phyloP scores from a whole-genome alignment of 2,329 filamentous ascomycete genomes.

The Xylaria hypoxylon region DNA sequence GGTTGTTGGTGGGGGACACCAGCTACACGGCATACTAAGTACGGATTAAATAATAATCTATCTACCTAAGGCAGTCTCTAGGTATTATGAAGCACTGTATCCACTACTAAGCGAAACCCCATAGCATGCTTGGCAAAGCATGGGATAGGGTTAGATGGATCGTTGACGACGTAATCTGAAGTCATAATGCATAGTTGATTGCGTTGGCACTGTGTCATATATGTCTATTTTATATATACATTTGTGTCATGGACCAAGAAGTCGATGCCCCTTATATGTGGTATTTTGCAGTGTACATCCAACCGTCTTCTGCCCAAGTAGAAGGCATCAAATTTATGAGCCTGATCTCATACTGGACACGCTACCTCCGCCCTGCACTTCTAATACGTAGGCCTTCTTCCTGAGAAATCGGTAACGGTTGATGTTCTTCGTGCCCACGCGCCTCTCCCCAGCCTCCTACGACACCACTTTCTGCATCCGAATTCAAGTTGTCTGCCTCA shows the following conservation, averaged over 20 bases:
- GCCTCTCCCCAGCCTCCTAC: not conserved
- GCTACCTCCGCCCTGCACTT: conserved; percentile 6
- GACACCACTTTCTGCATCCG: not conserved
- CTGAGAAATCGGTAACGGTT: not conserved
- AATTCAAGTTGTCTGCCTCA: not conserved
- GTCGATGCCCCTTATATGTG: not conserved
- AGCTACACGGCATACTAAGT: too few relatives aligned
- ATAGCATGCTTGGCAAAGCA: conserved; percentile 6
- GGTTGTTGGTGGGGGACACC: too few relatives aligned
- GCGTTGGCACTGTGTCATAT: conserved; percentile 21
- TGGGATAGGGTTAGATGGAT: not conserved
- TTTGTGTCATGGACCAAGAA: conserved; percentile 1
- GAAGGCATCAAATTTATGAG: not conserved
- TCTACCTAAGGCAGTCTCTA: too few relatives aligned
- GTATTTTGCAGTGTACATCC: conserved; percentile 11
- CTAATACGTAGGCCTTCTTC: conserved; percentile 11
- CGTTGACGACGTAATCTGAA: conserved; percentile 16
- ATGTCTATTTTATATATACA: conserved; percentile 15
- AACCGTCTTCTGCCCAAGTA: not conserved
- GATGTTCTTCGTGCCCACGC: not conserved
- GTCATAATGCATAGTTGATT: conserved; percentile 20
- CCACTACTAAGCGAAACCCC: too few relatives aligned
- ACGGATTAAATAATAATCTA: too few relatives aligned
- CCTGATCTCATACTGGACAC: not conserved
- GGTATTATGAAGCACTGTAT: not conserved